Evolutionary conservation across 306 rosid genomes (phyloP), one percentile per base, ranked within the genome.

Genomic region (Pterocarpus santalinus): DNA sequence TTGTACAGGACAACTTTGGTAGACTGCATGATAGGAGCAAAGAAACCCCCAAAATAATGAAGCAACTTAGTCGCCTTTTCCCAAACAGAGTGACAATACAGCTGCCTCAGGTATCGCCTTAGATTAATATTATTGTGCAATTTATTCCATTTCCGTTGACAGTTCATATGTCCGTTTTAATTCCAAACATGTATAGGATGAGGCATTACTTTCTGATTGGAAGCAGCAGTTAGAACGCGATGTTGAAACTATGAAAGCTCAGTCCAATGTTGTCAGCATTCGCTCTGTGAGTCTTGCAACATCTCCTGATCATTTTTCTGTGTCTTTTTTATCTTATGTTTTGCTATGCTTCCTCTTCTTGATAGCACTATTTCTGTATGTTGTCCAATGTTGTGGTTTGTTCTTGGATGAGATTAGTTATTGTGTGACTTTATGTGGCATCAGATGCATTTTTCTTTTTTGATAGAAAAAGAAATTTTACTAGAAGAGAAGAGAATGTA

Each of bases 11-110:
- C 87, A 93, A 79, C 86, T 88, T 91, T 81, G 87, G 97, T 61
- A 91, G 99, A 77, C 84, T 95, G 80, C 98, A 89, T 77, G 99
- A 93, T 78, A 89, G 96, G 90, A 87, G 83, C 89, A 95, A 90
- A 86, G 99, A 93, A 86, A 93, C 88, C 75, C 90, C 99, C 63
- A 95, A 95, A 88, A 82, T 90, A 33, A 86, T 88, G 89, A 95
- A 95, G 86, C 97, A 93, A 70, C 99, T 95, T 47, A 78, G 80
- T 44, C 87, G 96, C n/a, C 91, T 95, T 83, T 95, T 95, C 82
- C 99, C 97, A 3, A 93, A 95, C 90, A 95, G 90, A 86, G 93
- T 95, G 73, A 83, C 88, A 15, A 86, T 95, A 84, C 97, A 91
- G 78, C 87, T 86, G 78, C 99, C 99, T 49, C 99, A 91, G 99